These are phyloP conservation scores for Posidonia australis DNA, from an alignment of 106 monocot species.

Conservation along the genomic window DNA sequence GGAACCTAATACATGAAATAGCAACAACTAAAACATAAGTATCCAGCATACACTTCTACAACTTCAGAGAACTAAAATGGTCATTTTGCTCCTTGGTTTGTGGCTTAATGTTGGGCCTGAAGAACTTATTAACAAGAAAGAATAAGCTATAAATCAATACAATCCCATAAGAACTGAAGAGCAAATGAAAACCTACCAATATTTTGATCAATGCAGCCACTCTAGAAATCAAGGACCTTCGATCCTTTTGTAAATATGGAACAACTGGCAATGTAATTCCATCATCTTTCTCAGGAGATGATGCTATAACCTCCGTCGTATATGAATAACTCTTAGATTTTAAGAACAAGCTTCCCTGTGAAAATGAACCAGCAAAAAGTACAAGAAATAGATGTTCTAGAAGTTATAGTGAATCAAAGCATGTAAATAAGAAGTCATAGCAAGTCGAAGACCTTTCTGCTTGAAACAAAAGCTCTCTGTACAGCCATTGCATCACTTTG, in stretches of 20 bases:
- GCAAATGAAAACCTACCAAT: slow-evolving; percentile 37
- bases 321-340: slow-evolving; percentile 43
- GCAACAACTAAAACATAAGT: neutral
- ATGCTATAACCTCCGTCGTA: slow-evolving; percentile 45
- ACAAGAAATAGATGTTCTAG: neutral
- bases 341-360: slow-evolving; percentile 20
- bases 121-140: no score
- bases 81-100: neutral
- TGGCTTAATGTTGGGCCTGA: no score
- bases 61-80: neutral
- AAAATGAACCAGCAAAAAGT: neutral
- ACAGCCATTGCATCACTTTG: slow-evolving; percentile 73
- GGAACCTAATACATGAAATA: slow-evolving; percentile 45
- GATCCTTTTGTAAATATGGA: slow-evolving; percentile 46
- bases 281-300: slow-evolving; percentile 39
- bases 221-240: slow-evolving; percentile 56
- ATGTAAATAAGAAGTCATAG: neutral
- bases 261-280: slow-evolving; percentile 31
- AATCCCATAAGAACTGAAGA: neutral
- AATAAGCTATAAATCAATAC: no score
- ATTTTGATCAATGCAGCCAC: slow-evolving; percentile 80
- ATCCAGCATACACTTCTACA: neutral
- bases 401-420: neutral
- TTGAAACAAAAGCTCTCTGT: slow-evolving; percentile 68
- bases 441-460: slow-evolving; percentile 38